phyloP scores from a whole-genome alignment of 2,329 filamentous ascomycete species.

The Trichoderma afroharzianum region DNA sequence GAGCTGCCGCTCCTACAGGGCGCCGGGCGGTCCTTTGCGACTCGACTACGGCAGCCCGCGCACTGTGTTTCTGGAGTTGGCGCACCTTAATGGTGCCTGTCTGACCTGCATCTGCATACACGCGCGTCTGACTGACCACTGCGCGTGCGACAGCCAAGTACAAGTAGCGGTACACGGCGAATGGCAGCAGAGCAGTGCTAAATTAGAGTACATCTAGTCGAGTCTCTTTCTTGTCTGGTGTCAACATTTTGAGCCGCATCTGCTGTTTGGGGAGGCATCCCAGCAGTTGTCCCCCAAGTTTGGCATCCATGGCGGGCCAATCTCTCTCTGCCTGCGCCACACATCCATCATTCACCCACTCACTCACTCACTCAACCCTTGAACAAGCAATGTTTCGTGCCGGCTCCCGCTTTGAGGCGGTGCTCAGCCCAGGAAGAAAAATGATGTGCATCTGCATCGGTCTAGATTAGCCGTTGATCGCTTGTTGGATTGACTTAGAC shows the following conservation, averaged over 20 bases:
- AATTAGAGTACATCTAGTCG: neutral
- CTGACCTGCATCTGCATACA: constrained; percentile 20
- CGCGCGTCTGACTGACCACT: constrained; percentile 18
- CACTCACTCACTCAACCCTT: neutral
- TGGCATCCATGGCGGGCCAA: neutral
- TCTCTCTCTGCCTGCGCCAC: neutral
- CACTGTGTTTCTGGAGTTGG: constrained; percentile 1
- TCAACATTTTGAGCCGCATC: constrained; percentile 1
- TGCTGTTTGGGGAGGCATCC: neutral
- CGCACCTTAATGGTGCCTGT: neutral
- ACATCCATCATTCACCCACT: neutral
- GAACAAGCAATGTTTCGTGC: neutral
- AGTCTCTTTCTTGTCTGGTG: neutral
- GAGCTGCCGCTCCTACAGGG: neutral
- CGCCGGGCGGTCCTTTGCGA: neutral
- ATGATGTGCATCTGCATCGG: neutral
- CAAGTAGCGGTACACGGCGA: neutral
- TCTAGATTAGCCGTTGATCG: neutral
- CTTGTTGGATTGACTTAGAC: neutral
- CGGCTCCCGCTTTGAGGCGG: constrained; percentile 2
- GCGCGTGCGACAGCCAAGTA: neutral
- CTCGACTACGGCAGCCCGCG: neutral
- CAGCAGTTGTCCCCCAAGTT: neutral
- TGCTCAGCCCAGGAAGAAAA: neutral
- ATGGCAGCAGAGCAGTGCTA: neutral